These are phyloP conservation scores for Penicillium verhagenii DNA, from an alignment of 495 filamentous ascomycete genomes.

Conservation along the genomic window DNA sequence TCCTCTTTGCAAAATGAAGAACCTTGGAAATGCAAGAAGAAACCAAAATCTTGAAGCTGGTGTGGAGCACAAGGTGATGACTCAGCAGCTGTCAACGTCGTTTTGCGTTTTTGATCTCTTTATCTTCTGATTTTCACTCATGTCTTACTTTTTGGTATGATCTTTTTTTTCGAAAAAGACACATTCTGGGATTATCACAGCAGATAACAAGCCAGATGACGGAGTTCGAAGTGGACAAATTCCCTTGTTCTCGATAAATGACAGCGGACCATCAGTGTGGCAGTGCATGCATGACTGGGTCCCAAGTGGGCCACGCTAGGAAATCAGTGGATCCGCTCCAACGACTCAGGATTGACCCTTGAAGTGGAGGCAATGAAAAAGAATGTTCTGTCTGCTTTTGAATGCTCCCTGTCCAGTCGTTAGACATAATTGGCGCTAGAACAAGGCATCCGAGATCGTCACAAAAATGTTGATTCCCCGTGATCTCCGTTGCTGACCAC, in stretches of 20 bases:
- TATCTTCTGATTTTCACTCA: not conserved
- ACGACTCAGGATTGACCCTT: constrained; percentile 27
- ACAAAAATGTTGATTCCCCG: too few species aligned
- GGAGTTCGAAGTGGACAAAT: not conserved
- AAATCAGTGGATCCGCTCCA: constrained; percentile 27
- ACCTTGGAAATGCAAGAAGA: constrained; percentile 8
- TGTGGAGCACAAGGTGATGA: constrained; percentile 18
- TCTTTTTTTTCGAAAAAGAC: not conserved
- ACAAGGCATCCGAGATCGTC: not conserved
- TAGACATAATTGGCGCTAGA: not conserved
- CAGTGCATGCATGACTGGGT: constrained; percentile 44
- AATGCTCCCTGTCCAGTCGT: not conserved
- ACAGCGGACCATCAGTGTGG: constrained; percentile 42
- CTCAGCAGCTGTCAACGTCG: constrained; percentile 17
- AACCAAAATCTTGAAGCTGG: constrained; percentile 16
- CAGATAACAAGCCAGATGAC: not conserved
- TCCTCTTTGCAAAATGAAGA: not conserved
- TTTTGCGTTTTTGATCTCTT: not conserved
- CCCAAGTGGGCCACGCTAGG: constrained; percentile 28
- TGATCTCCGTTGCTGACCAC: too few species aligned
- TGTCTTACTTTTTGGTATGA: constrained; percentile 14
- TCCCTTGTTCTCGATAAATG: constrained; percentile 25
- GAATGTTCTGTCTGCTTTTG: constrained; percentile 24
- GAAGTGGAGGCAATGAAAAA: constrained; percentile 24
- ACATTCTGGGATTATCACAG: not conserved